phyloP scores from a whole-genome alignment of 2,329 filamentous ascomycete species.

The Trichoderma semiorbis region DNA sequence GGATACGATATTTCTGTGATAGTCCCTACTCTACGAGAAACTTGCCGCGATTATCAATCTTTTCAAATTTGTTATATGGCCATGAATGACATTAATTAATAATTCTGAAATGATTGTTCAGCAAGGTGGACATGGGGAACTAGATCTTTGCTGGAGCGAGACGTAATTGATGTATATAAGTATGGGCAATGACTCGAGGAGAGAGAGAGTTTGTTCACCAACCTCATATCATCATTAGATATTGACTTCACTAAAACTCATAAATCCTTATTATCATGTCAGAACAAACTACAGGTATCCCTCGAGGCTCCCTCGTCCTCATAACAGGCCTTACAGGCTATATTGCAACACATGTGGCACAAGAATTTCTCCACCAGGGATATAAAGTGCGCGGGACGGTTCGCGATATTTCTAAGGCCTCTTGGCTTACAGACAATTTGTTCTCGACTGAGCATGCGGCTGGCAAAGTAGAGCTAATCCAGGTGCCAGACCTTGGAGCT shows the following conservation, averaged over 20 bases:
- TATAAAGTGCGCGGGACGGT: neutral
- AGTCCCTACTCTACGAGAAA: neutral
- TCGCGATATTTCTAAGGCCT: neutral
- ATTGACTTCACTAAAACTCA: neutral
- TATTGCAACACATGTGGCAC: neutral
- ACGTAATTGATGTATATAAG: neutral
- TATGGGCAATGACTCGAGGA: neutral
- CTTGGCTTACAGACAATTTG: neutral
- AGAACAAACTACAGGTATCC: neutral
- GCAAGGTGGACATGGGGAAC: neutral
- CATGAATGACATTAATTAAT: neutral
- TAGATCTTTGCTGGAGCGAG: neutral
- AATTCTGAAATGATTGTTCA: neutral
- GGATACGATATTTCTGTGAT: neutral
- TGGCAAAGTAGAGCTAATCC: neutral
- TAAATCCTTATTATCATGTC: neutral
- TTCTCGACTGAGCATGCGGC: neutral
- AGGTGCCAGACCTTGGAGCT: neutral
- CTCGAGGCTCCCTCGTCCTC: neutral
- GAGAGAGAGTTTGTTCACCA: neutral
- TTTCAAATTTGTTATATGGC: fast-evolving
- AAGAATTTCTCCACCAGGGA: neutral
- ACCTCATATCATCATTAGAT: neutral
- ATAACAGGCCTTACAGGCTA: neutral
- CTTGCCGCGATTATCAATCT: neutral